These are phyloP conservation scores for Rehmannia glutinosa DNA, from an alignment of 257 asterid species.

Conservation along the genomic window DNA sequence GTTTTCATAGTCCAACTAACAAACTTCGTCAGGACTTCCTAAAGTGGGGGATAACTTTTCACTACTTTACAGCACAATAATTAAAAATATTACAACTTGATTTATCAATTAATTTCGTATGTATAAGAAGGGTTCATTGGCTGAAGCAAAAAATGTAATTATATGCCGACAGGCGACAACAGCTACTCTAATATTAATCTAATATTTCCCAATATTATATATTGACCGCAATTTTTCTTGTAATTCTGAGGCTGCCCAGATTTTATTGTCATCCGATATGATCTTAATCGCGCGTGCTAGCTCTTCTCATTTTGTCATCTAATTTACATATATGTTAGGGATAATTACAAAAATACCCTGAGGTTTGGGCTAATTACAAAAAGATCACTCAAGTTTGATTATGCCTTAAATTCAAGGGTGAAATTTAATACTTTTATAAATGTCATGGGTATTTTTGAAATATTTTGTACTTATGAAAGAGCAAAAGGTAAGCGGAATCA, in stretches of 20 bases:
- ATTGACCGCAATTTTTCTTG: background rate
- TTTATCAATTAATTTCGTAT: background rate
- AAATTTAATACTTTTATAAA: no score
- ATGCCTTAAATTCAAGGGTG: no score
- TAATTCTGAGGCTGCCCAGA: background rate
- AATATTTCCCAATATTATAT: background rate
- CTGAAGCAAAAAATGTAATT: background rate
- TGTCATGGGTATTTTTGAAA: no score
- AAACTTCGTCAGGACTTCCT: conserved; percentile 4
- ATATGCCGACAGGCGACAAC: background rate
- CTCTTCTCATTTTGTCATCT: no score
- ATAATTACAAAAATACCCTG: no score
- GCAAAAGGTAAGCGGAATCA: no score
- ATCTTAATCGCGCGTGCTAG: no score
- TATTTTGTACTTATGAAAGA: no score
- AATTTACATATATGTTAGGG: no score
- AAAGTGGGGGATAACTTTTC: conserved; percentile 13
- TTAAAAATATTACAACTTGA: conserved; percentile 5
- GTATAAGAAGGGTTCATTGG: background rate
- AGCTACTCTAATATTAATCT: background rate
- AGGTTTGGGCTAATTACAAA: no score
- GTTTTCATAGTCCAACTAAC: conserved; percentile 10
- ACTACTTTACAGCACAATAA: conserved; percentile 1
- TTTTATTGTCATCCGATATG: background rate
- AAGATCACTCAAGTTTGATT: no score